Evolutionary conservation across 23 red algal genomes (phyloP), one percentile per base, ranked within the genome.

Genomic region (Gracilaria vermiculophylla): DNA sequence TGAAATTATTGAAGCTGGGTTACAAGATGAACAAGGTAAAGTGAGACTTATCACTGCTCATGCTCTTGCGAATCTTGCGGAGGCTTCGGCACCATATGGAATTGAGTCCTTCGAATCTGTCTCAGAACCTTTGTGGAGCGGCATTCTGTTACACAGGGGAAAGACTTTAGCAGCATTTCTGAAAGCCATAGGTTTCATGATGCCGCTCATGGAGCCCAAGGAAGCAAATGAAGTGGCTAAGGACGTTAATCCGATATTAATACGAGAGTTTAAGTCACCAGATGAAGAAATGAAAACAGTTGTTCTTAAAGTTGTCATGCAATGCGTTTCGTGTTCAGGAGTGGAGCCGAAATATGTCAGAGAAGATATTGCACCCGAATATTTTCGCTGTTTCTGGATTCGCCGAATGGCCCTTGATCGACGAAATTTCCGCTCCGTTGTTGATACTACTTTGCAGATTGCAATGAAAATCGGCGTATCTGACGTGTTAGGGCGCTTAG

Each of bases 71-170:
- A 72, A 75, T 52, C 84, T 97, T 17, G 95, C 95, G 34, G 95
- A 97, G 56, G 89, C 95, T 33, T 85, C 90, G 29, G 76, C 95
- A 5, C 95, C 95, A 2, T 97, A 93, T 82, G 95, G 95, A 6
- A 97, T 97, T 85, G 95, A 97, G 53, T 87, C 95, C 31, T 97
- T 97, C 67, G 95, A 97, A 29, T 61, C 74, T 48, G 91, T 97
- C 34, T 54, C 91, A 58, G 93, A 94, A 42, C 90, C 95, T 23
- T 53, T 97, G 28, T 97, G 95, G 95, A 53, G 89, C 49, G 95
- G 95, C 3, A 94, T 97, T 81, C 89, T 83, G 28, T 77, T 93
- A 13, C 95, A 93, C 47, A 81, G 82, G 34, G 95, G 95, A 54
- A 97, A 90, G 50, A 94, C 83, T 11, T 74, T 97, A 27, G 89